phyloP scores from a whole-genome alignment of 179 eudicot genomes.

The Silene vulgaris region DNA sequence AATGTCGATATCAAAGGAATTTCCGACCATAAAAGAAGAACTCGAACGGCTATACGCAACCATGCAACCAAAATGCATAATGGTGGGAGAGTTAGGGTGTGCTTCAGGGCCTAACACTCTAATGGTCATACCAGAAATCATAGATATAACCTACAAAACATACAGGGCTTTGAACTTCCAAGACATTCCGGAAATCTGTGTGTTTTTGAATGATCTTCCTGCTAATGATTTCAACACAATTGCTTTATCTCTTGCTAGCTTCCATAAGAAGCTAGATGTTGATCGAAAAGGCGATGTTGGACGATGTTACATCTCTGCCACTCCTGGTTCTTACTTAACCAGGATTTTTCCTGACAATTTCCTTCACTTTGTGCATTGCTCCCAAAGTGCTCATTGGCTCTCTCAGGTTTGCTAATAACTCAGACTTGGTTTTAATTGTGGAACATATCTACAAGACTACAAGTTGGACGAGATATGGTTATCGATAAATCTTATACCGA shows the following conservation, averaged over 20 bases:
- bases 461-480: no score
- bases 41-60: slow-evolving; percentile 19
- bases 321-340: slow-evolving; percentile 23
- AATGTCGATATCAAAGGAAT: slow-evolving; percentile 20
- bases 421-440: no score
- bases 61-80: slow-evolving; percentile 22
- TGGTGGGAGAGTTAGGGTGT: slow-evolving; percentile 24
- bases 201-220: slow-evolving; percentile 26
- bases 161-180: slow-evolving; percentile 12
- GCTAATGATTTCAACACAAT: slow-evolving; percentile 28
- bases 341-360: slow-evolving; percentile 22
- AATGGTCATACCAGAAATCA: slow-evolving; percentile 20
- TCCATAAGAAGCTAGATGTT: slow-evolving; percentile 14
- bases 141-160: slow-evolving; percentile 18
- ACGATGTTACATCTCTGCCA: slow-evolving; percentile 17
- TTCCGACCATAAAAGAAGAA: slow-evolving; percentile 23
- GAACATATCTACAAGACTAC: no score
- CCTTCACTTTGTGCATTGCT: slow-evolving; percentile 23
- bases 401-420: slow-evolving; percentile 26
- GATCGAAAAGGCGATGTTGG: slow-evolving; percentile 21
- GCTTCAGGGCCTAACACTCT: slow-evolving; percentile 28
- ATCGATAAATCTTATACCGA: no score
- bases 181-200: slow-evolving; percentile 20
- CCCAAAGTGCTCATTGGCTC: slow-evolving; percentile 28
- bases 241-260: slow-evolving; percentile 8